Percentiles rank a stretch among this genome's conserved stretches.
Evolutionary conservation across 345 rosid species (phyloP).

Genomic region (Populus davidiana): DNA sequence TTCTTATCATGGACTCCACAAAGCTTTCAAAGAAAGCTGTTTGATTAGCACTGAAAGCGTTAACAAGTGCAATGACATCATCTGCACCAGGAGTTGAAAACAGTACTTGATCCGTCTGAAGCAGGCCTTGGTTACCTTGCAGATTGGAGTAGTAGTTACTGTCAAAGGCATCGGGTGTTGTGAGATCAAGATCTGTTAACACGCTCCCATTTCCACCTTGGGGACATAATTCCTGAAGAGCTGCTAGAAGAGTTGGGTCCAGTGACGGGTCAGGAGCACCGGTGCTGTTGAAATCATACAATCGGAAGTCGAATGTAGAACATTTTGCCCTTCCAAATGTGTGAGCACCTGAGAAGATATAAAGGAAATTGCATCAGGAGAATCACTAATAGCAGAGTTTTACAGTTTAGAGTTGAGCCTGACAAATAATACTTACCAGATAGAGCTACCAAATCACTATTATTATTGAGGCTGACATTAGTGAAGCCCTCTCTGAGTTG

Average conservation of each 20-base stretch:
- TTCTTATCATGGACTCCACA: slow-evolving; percentile 50
- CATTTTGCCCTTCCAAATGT: slow-evolving; percentile 64
- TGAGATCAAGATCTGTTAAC: slow-evolving; percentile 41
- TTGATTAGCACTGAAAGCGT: slow-evolving; percentile 34
- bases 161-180: slow-evolving; percentile 52
- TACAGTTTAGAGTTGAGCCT: background rate
- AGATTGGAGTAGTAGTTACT: slow-evolving; percentile 52
- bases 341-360: slow-evolving; percentile 46
- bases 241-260: slow-evolving; percentile 36
- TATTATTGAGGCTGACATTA: slow-evolving; percentile 22
- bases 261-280: slow-evolving; percentile 50
- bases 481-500: slow-evolving; percentile 11
- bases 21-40: slow-evolving; percentile 56
- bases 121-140: slow-evolving; percentile 37
- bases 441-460: slow-evolving; percentile 25
- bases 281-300: slow-evolving; percentile 45
- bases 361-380: background rate
- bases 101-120: slow-evolving; percentile 57
- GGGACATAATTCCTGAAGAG: slow-evolving; percentile 49
- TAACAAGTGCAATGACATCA: slow-evolving; percentile 40
- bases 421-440: slow-evolving; percentile 8
- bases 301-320: slow-evolving; percentile 24
- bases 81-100: slow-evolving; percentile 48
- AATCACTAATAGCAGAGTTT: background rate
- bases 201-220: slow-evolving; percentile 37